Conservation (phyloP, 495 filamentous ascomycete species). For the Penicillium coffeae region DNA sequence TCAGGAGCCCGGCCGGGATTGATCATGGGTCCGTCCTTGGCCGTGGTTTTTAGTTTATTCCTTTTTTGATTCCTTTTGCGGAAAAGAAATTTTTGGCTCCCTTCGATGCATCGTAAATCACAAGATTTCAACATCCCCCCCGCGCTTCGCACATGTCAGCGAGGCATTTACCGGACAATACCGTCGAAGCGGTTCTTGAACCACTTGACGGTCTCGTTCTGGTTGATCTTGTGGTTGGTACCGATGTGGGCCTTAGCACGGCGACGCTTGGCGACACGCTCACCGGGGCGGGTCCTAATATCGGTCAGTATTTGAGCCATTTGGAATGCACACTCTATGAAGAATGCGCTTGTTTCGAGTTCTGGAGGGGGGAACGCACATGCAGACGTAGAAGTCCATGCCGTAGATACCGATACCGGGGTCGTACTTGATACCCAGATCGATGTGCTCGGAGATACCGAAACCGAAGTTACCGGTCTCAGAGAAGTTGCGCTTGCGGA, state of each 20-base stretch:
- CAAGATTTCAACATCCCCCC: slow-evolving; percentile 25
- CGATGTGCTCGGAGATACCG: slow-evolving; percentile 99
- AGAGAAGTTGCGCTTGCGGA: slow-evolving; percentile 98
- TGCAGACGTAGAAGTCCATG: slow-evolving; percentile 99
- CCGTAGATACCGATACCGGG: slow-evolving; percentile 99
- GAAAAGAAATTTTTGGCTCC: slow-evolving; percentile 31
- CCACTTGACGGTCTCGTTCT: slow-evolving; percentile 94
- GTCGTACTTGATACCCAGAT: slow-evolving; percentile 99
- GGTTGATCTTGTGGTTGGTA: slow-evolving; percentile 84
- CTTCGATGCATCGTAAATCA: slow-evolving; percentile 42
- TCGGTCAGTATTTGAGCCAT: no score
- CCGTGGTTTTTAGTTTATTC: slow-evolving; percentile 30
- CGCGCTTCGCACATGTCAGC: slow-evolving; percentile 20
- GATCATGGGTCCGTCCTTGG: slow-evolving; percentile 16
- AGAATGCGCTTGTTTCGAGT: background rate
- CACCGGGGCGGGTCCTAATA: slow-evolving; percentile 83
- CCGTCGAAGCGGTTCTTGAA: slow-evolving; percentile 99
- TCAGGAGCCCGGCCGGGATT: slow-evolving; percentile 20
- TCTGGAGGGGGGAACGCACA: slow-evolving; percentile 50
- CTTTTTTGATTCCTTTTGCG: slow-evolving; percentile 22
- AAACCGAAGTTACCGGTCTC: slow-evolving; percentile 99
- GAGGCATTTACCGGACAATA: slow-evolving; percentile 75
- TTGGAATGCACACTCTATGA: no score
- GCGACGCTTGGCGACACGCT: slow-evolving; percentile 93
- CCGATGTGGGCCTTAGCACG: slow-evolving; percentile 84